A percentile compares a stretch with the other conserved stretches of the same genome.
Evolutionary conservation across 352 stramenopile species (phyloP).

Genomic region (Elongisporangium prolatum): DNA sequence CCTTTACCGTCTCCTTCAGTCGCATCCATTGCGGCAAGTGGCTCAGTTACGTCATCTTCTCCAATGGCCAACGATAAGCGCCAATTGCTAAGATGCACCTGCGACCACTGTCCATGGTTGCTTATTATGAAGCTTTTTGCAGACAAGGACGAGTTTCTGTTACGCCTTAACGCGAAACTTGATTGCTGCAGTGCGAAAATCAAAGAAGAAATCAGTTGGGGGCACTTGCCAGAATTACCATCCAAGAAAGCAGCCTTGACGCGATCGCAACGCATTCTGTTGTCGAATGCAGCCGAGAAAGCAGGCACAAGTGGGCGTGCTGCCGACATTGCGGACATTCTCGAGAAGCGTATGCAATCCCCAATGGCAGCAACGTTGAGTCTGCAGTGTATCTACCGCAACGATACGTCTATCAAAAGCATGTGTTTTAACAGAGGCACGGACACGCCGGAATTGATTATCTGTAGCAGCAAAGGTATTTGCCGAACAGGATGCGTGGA

Average conservation of each 20-base stretch:
- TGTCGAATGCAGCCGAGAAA: constrained; percentile 40
- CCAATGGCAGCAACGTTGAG: constrained; percentile 30
- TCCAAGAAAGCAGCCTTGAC: constrained; percentile 57
- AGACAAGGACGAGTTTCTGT: constrained; percentile 67
- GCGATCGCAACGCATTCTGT: constrained; percentile 58
- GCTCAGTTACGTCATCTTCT: constrained; percentile 12
- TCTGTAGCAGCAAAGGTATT: constrained; percentile 76
- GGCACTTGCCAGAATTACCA: constrained; percentile 55
- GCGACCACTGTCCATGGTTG: constrained; percentile 67
- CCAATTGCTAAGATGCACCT: constrained; percentile 63
- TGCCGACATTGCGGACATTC: constrained; percentile 46
- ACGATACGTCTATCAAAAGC: constrained; percentile 78
- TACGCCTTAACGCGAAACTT: constrained; percentile 60
- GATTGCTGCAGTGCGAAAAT: constrained; percentile 76
- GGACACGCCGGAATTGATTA: constrained; percentile 54
- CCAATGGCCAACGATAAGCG: constrained; percentile 25
- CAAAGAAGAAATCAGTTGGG: constrained; percentile 68
- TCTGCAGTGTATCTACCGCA: constrained; percentile 69
- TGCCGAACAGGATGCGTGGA: constrained; percentile 58
- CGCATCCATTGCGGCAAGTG: constrained; percentile 5
- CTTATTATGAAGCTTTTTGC: constrained; percentile 66
- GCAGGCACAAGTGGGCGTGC: constrained; percentile 24
- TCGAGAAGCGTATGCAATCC: constrained; percentile 49
- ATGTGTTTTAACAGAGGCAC: constrained; percentile 76
- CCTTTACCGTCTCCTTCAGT: background rate